Conservation (phyloP, 306 rosid genomes). For the Rosa lucieae region DNA sequence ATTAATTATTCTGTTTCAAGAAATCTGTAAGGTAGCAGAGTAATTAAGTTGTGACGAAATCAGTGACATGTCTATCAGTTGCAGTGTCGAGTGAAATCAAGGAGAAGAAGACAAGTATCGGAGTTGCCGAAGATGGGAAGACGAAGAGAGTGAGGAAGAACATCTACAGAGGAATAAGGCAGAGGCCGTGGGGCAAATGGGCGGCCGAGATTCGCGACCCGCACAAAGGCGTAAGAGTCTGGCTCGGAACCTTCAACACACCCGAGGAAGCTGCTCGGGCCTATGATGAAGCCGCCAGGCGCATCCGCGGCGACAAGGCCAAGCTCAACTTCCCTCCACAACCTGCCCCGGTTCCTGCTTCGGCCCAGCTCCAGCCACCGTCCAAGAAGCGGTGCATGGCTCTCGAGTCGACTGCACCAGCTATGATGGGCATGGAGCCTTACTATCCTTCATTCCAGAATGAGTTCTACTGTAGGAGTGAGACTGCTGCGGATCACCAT, state of each 20-base stretch:
- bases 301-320: constrained; percentile 92
- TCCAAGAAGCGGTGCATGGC: constrained; percentile 47
- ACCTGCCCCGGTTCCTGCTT: not conserved
- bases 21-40: not conserved
- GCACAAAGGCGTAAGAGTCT: constrained; percentile 76
- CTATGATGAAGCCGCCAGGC: constrained; percentile 75
- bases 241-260: constrained; percentile 92
- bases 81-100: constrained; percentile 8
- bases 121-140: not conserved
- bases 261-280: constrained; percentile 90
- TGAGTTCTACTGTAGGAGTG: not conserved
- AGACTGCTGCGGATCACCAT: not conserved
- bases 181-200: constrained; percentile 99
- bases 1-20: not conserved
- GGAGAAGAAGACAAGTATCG: not conserved
- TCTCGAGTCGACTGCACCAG: not conserved
- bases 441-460: not conserved
- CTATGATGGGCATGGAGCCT: not conserved
- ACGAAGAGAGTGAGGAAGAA: constrained; percentile 47
- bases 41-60: not conserved
- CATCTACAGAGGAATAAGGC: constrained; percentile 86
- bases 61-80: not conserved
- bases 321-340: constrained; percentile 67
- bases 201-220: constrained; percentile 99
- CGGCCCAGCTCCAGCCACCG: not conserved